phyloP scores from a whole-genome alignment of 768 basidiomycete genomes.

The Amanita pallidorosea region DNA sequence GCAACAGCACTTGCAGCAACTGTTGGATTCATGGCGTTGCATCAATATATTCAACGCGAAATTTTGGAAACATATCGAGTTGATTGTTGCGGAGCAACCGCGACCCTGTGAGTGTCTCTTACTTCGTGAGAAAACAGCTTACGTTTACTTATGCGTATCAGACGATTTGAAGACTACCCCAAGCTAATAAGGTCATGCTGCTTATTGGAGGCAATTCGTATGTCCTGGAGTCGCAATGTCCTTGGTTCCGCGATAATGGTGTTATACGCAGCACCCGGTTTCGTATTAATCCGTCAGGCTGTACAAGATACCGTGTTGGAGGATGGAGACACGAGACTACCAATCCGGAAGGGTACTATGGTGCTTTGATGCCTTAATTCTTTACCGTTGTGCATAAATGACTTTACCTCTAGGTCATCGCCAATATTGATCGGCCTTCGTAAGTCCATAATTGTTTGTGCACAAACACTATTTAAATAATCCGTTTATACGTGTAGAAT shows the following conservation, averaged over 20 bases:
- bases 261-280: conserved; percentile 22
- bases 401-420: conserved; percentile 27
- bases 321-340: conserved; percentile 24
- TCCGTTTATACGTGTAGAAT: conserved; percentile 20
- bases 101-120: conserved; percentile 17
- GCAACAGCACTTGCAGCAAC: conserved; percentile 36
- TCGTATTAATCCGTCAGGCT: conserved; percentile 31
- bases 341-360: conserved; percentile 27
- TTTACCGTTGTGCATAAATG: too few relatives aligned
- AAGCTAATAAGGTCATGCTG: conserved; percentile 27
- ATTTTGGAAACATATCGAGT: conserved; percentile 32
- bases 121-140: not conserved
- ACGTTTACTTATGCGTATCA: too few relatives aligned
- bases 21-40: conserved; percentile 31
- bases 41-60: conserved; percentile 38
- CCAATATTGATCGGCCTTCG: conserved; percentile 41
- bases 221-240: conserved; percentile 9
- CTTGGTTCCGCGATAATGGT: not conserved
- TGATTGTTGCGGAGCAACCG: conserved; percentile 22
- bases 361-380: conserved; percentile 9
- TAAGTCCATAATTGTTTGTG: conserved; percentile 19
- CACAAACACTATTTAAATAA: too few relatives aligned
- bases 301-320: conserved; percentile 29
- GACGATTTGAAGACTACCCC: conserved; percentile 29
- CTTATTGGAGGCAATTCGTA: conserved; percentile 30